A percentile compares a stretch with the other conserved stretches of the same genome.
phyloP scores from a whole-genome alignment of 2,329 filamentous ascomycete species.

The Hypomyces perniciosus region DNA sequence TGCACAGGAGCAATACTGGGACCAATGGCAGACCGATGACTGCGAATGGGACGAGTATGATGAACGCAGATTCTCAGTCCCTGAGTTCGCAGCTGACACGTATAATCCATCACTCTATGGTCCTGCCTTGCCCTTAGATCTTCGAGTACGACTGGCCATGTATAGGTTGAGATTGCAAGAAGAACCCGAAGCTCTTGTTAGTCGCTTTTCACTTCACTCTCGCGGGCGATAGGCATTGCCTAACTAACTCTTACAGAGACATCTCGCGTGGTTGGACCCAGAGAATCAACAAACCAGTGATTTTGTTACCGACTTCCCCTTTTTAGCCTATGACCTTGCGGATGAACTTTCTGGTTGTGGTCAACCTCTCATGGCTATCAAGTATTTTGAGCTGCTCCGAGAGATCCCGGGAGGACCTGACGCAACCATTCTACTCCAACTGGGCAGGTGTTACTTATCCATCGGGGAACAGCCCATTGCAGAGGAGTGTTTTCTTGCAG shows the following conservation, averaged over 20 bases:
- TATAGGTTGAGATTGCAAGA: slow-evolving; percentile 70
- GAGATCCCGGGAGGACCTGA: slow-evolving; percentile 44
- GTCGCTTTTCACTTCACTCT: slow-evolving; percentile 19
- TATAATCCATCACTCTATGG: slow-evolving; percentile 61
- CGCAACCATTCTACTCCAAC: slow-evolving; percentile 45
- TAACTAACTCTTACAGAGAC: slow-evolving; percentile 38
- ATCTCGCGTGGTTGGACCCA: slow-evolving; percentile 66
- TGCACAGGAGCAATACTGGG: slow-evolving; percentile 70
- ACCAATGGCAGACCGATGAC: slow-evolving; percentile 64
- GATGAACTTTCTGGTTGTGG: slow-evolving; percentile 34
- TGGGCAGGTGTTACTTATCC: slow-evolving; percentile 64
- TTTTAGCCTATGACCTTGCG: slow-evolving; percentile 68
- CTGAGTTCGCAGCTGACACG: slow-evolving; percentile 51
- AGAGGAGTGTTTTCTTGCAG: slow-evolving; percentile 68
- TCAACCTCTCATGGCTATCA: slow-evolving; percentile 36
- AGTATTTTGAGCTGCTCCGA: slow-evolving; percentile 51
- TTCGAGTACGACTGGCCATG: slow-evolving; percentile 77
- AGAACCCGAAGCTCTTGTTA: slow-evolving; percentile 67
- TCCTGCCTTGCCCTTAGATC: slow-evolving; percentile 66
- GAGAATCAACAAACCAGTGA: slow-evolving; percentile 41
- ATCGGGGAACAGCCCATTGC: slow-evolving; percentile 61
- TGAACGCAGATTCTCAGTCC: slow-evolving; percentile 56
- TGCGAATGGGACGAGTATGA: slow-evolving; percentile 81
- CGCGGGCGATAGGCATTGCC: neutral
- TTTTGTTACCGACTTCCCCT: slow-evolving; percentile 60